phyloP scores from a whole-genome alignment of 2,329 filamentous ascomycete species.

The Claviceps humidiphila region DNA sequence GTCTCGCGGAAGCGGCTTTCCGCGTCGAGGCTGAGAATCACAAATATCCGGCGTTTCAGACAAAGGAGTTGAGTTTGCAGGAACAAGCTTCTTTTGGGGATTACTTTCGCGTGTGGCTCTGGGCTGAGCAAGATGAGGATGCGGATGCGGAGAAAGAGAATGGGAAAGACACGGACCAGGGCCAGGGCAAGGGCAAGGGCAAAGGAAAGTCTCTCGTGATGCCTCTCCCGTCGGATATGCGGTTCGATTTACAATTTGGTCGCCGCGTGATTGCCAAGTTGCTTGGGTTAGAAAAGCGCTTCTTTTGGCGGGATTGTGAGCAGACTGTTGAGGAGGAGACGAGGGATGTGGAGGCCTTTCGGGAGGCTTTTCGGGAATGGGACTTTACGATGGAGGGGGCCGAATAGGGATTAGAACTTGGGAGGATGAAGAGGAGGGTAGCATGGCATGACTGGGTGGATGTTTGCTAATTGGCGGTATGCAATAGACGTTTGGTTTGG shows the following conservation, averaged over 20 bases:
- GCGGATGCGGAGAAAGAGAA: too few species aligned
- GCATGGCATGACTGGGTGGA: too few species aligned
- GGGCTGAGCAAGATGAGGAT: constrained; percentile 32
- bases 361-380: constrained; percentile 68
- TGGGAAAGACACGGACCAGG: too few species aligned
- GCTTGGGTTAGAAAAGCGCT: constrained; percentile 62
- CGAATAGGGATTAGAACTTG: too few species aligned
- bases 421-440: too few species aligned
- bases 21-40: constrained; percentile 74
- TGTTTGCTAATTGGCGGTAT: too few species aligned
- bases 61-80: constrained; percentile 35
- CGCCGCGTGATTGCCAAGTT: constrained; percentile 80
- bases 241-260: constrained; percentile 86
- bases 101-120: constrained; percentile 76
- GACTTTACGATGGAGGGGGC: constrained; percentile 53
- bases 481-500: too few species aligned
- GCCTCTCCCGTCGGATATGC: constrained; percentile 54
- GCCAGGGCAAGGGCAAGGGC: constrained; percentile 29
- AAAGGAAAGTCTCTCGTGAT: constrained; percentile 57
- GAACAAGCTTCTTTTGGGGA: constrained; percentile 39
- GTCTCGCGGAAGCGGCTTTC: constrained; percentile 78
- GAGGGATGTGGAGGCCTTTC: constrained; percentile 65
- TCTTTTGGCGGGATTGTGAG: constrained; percentile 72
- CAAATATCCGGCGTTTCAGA: constrained; percentile 37
- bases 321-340: constrained; percentile 70